Base-by-base conservation (phyloP, 768 basidiomycete species). In the Calocybe indica region DNA sequence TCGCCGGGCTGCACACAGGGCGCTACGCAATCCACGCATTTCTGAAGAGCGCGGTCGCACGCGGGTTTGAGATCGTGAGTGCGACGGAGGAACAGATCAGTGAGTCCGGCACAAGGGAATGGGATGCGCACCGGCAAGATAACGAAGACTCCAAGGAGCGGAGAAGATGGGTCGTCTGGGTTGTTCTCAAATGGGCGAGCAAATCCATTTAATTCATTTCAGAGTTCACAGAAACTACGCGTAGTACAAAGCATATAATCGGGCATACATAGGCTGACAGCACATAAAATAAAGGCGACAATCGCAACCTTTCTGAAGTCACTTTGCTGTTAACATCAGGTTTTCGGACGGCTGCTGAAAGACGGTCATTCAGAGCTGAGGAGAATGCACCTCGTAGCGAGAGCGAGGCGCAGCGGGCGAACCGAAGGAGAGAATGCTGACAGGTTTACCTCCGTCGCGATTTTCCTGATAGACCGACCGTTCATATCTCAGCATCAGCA, bases 1-100 rank as follows among this genome's bases (percentile, higher is more conserved):
- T 89, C 6, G 83, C 83, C 2, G 87, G 87, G 0, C 55, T 90
- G 44, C 88, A 90, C 55, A 89, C 87, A 0, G 88, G 86, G 3
- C 68, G 83, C 42, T 88, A 86, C 56, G 81, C 85, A 1, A 71
- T 90, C 30, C 72, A 81, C 45, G 66, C 79, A 6, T 88, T 88
- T 62, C 55, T 88, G 37, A 56, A 63, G 8, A 57, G 58, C 7
- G 71, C 69, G 13, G 47, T 53, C 4, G 52, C 50, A 6, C 64
- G 57, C 45, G 80, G 74, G 4, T 70, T 88, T 36, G 63, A 64
- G 5, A 50, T 80, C 6, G 73, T 76, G 28, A 67, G 60, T 32
- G 64, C 71, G 6, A 42, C 55, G 12, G 86, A 88, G 57, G 73
- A 68, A 51, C 72, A 78, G 45, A 69, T 75, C 12, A 57, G 51